phyloP scores from a whole-genome alignment of 2,329 filamentous ascomycete genomes.

The Cercospora sesami region DNA sequence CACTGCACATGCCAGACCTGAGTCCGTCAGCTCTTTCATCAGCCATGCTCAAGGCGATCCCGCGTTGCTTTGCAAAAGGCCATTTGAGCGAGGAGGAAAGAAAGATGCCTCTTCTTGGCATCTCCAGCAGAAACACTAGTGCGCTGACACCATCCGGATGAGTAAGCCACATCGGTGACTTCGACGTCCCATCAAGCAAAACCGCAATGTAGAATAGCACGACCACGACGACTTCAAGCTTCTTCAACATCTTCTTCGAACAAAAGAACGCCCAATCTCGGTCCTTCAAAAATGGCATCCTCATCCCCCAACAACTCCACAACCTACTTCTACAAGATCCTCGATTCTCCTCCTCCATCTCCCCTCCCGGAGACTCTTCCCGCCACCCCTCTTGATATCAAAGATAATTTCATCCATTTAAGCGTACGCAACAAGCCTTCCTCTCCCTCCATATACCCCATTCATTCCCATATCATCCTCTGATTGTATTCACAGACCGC shows the following conservation, averaged over 20 bases:
- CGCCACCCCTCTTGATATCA: constrained; percentile 28
- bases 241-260: too few species aligned
- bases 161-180: background rate
- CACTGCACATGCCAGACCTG: too few species aligned
- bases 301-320: constrained; percentile 22
- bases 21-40: too few species aligned
- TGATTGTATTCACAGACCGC: constrained; percentile 22
- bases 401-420: constrained; percentile 32
- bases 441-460: background rate
- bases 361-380: constrained; percentile 33
- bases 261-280: too few species aligned
- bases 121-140: too few species aligned
- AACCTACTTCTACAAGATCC: constrained; percentile 37
- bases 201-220: background rate
- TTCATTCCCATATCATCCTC: background rate
- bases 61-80: too few species aligned
- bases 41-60: too few species aligned
- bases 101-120: too few species aligned
- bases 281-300: background rate
- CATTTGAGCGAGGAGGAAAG: too few species aligned
- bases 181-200: background rate
- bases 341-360: constrained; percentile 25
- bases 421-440: constrained; percentile 2
- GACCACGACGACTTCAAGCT: background rate
- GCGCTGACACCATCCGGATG: background rate